Conservation (phyloP, 1,139 yeast species). For the Arxiozyma telluris region DNA sequence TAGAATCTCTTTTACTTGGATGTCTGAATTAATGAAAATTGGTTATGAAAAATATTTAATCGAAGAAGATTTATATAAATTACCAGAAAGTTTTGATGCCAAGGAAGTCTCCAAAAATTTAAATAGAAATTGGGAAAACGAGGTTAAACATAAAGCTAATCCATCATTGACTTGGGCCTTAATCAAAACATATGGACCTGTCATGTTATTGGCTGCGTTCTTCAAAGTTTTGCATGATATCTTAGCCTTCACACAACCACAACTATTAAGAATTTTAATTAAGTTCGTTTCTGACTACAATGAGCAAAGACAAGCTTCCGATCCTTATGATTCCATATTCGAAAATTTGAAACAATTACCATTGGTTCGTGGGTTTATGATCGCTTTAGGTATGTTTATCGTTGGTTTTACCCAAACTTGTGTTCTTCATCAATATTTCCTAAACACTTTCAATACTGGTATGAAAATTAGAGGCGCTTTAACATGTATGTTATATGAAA, state of each 20-base stretch:
- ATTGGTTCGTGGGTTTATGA: slow-evolving; percentile 70
- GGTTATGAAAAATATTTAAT: slow-evolving; percentile 71
- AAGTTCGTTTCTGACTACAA: slow-evolving; percentile 74
- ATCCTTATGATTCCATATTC: slow-evolving; percentile 13
- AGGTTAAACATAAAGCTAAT: slow-evolving; percentile 34
- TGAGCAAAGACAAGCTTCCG: slow-evolving; percentile 31
- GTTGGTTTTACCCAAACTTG: slow-evolving; percentile 80
- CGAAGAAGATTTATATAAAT: slow-evolving; percentile 70
- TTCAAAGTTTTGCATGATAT: slow-evolving; percentile 74
- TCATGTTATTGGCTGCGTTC: slow-evolving; percentile 61
- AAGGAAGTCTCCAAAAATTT: slow-evolving; percentile 43
- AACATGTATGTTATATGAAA: slow-evolving; percentile 70
- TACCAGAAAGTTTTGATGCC: slow-evolving; percentile 60
- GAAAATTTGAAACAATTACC: slow-evolving; percentile 37
- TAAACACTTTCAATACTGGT: slow-evolving; percentile 79
- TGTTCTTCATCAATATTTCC: slow-evolving; percentile 85
- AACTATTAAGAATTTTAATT: slow-evolving; percentile 64
- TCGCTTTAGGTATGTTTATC: slow-evolving; percentile 74
- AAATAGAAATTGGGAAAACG: slow-evolving; percentile 51
- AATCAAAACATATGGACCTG: slow-evolving; percentile 58
- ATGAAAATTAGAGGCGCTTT: slow-evolving; percentile 80
- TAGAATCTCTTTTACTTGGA: slow-evolving; percentile 78
- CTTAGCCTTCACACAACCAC: slow-evolving; percentile 85
- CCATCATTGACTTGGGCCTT: slow-evolving; percentile 68
- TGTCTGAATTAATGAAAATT: slow-evolving; percentile 78